These are phyloP conservation scores for Cordyceps javanica DNA, from an alignment of 2,329 filamentous ascomycete species.

Conservation along the genomic window DNA sequence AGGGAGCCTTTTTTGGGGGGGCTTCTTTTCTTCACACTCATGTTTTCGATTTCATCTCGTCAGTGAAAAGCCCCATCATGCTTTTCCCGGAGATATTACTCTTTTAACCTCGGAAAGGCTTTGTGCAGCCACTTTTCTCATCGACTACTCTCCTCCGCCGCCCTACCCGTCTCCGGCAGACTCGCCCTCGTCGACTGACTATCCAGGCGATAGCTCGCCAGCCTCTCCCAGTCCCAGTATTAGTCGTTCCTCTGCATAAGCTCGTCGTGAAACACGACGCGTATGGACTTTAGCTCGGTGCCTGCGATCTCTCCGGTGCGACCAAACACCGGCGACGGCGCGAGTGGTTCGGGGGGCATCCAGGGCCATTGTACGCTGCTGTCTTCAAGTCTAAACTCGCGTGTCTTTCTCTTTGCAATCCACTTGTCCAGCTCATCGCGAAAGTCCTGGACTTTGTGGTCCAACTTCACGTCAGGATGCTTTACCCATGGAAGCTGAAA, in stretches of 20 bases:
- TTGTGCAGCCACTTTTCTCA: too few relatives aligned
- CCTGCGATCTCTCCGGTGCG: neutral
- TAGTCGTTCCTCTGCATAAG: neutral
- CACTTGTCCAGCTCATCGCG: too few relatives aligned
- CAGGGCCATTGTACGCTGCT: slow-evolving; percentile 13
- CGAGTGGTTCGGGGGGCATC: slow-evolving; percentile 8
- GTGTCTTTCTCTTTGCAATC: neutral
- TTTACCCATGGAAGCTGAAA: neutral
- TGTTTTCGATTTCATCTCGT: too few relatives aligned
- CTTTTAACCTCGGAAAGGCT: too few relatives aligned
- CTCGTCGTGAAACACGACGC: neutral
- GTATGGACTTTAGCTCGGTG: neutral
- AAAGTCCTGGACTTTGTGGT: neutral
- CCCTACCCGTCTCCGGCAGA: too few relatives aligned
- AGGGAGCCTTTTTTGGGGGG: too few relatives aligned
- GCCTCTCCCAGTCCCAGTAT: neutral
- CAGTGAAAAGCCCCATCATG: too few relatives aligned
- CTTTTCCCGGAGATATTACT: too few relatives aligned
- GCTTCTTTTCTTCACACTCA: too few relatives aligned
- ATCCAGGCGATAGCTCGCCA: too few relatives aligned
- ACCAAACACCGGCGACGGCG: neutral
- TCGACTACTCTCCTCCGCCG: too few relatives aligned
- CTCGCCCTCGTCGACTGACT: too few relatives aligned
- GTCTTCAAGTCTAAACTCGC: neutral
- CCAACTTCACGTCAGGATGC: neutral